phyloP scores from a whole-genome alignment of 2,329 filamentous ascomycete genomes.

The Aspergillus brunneoviolaceus region DNA sequence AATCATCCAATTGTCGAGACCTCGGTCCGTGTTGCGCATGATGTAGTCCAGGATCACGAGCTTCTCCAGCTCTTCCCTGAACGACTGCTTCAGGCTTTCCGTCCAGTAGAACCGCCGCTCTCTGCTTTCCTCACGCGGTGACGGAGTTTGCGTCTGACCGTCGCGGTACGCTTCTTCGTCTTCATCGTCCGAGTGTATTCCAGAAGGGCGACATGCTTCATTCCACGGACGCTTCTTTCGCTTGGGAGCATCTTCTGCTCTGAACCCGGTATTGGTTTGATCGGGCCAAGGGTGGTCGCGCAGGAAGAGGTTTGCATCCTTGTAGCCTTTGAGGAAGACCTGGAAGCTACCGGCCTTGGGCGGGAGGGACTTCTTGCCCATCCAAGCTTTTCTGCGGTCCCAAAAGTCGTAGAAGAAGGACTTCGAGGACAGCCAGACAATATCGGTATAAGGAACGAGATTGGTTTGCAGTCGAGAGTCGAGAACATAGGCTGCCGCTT shows the following conservation, averaged over 20 bases:
- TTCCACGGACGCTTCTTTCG: constrained; percentile 73
- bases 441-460: constrained; percentile 93
- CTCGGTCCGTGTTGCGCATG: constrained; percentile 97
- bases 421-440: constrained; percentile 90
- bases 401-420: constrained; percentile 98
- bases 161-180: constrained; percentile 56
- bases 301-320: constrained; percentile 93
- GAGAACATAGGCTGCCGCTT: constrained; percentile 93
- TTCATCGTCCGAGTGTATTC: constrained; percentile 59
- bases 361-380: constrained; percentile 82
- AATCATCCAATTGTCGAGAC: constrained; percentile 99
- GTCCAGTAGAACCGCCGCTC: constrained; percentile 75
- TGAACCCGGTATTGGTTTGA: constrained; percentile 70
- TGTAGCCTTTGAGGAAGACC: constrained; percentile 94
- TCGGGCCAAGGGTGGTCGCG: constrained; percentile 97
- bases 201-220: constrained; percentile 73
- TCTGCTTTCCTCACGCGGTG: constrained; percentile 47
- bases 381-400: constrained; percentile 84
- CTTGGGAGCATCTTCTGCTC: constrained; percentile 64
- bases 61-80: constrained; percentile 93
- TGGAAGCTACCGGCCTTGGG: constrained; percentile 95
- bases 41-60: constrained; percentile 97
- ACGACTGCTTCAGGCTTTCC: constrained; percentile 80
- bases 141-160: constrained; percentile 41
- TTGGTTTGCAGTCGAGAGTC: constrained; percentile 87